phyloP scores from a whole-genome alignment of 768 basidiomycete species.

The Crassisporium funariophilum region DNA sequence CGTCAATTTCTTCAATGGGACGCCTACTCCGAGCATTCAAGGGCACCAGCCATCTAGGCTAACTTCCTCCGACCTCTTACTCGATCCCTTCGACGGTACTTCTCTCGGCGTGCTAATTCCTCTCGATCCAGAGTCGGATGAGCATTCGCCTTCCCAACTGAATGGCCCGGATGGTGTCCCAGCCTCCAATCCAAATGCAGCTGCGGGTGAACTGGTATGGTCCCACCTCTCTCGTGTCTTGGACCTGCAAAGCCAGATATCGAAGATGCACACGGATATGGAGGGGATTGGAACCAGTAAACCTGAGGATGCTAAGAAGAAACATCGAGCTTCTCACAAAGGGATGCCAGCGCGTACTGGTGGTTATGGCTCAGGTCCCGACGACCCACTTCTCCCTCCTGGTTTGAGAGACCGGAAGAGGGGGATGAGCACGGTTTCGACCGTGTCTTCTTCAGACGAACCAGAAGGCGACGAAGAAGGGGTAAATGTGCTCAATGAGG shows the following conservation, averaged over 20 bases:
- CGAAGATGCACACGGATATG: conserved; percentile 74
- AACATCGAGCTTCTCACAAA: conserved; percentile 25
- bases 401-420: conserved; percentile 17
- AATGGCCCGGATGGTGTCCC: conserved; percentile 14
- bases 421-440: conserved; percentile 26
- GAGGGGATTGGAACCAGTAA: conserved; percentile 56
- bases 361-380: conserved; percentile 5
- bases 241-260: conserved; percentile 71
- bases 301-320: conserved; percentile 37
- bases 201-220: conserved; percentile 48
- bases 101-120: conserved; percentile 25
- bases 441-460: conserved; percentile 28
- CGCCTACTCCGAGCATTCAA: conserved; percentile 2
- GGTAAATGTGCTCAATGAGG: conserved; percentile 54
- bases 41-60: conserved; percentile 1
- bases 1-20: neutral
- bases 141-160: conserved; percentile 17
- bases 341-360: conserved; percentile 3
- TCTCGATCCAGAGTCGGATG: conserved; percentile 15
- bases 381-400: conserved; percentile 16
- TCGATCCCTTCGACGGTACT: conserved; percentile 33
- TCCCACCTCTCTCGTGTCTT: conserved; percentile 66
- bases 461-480: conserved; percentile 48
- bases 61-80: conserved; percentile 17
- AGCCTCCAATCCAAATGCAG: conserved; percentile 4